A percentile compares a stretch with the other conserved stretches of the same genome.
Evolutionary conservation across 306 rosid genomes (phyloP).

Genomic region (Comarum palustre): DNA sequence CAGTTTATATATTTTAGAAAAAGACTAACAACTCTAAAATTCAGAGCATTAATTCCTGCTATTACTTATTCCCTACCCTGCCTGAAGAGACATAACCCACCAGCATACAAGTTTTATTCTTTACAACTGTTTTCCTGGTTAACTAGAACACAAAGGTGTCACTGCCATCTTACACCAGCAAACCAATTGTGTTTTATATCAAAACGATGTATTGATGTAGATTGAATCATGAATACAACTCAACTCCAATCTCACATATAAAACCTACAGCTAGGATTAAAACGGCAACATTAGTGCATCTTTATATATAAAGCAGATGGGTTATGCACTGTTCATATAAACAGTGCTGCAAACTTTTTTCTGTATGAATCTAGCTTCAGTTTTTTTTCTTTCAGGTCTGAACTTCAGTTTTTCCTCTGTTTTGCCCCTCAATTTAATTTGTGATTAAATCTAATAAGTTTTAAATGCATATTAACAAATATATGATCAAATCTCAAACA

Average conservation of each 20-base stretch:
- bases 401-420: no score
- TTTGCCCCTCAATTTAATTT: no score
- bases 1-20: neutral
- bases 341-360: no score
- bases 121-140: neutral
- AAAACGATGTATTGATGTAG: neutral
- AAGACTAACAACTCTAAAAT: neutral
- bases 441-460: no score
- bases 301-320: no score
- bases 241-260: neutral
- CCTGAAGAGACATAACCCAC: neutral
- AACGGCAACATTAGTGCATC: neutral
- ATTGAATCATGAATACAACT: neutral
- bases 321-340: no score
- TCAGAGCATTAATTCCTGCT: neutral
- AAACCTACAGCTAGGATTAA: neutral
- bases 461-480: no score
- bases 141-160: neutral
- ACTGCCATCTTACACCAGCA: neutral
- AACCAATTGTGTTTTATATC: neutral
- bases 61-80: neutral
- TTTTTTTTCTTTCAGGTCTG: no score
- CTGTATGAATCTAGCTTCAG: no score
- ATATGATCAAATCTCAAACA: no score
- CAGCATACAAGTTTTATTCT: neutral